Percentiles rank a stretch among this genome's conserved stretches.
Conservation (phyloP, 2,329 filamentous ascomycete species). For the Aspergillus neotritici region DNA sequence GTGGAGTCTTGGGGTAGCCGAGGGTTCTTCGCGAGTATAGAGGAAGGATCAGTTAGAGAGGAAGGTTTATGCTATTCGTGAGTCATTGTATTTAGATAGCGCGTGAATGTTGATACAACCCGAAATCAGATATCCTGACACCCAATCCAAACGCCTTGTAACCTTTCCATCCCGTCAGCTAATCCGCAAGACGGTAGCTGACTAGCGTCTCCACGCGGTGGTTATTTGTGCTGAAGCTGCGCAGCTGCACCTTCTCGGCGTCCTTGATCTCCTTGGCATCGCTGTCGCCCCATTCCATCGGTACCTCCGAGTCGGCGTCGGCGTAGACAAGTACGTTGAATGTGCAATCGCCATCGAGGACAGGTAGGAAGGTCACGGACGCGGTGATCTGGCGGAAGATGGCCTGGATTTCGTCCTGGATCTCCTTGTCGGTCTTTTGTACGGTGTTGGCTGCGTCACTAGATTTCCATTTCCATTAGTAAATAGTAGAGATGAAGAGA, state of each 20-base stretch:
- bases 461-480: no score
- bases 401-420: conserved; percentile 91
- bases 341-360: conserved; percentile 89
- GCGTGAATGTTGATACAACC: neutral
- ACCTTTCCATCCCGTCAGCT: conserved; percentile 10
- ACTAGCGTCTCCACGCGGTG: conserved; percentile 94
- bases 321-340: conserved; percentile 99
- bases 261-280: conserved; percentile 95
- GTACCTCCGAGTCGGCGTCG: conserved; percentile 92
- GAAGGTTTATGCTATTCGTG: no score
- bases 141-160: conserved; percentile 16
- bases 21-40: no score
- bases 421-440: conserved; percentile 88
- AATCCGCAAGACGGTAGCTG: conserved; percentile 65
- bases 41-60: no score
- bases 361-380: conserved; percentile 91
- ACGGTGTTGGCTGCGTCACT: conserved; percentile 15
- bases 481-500: neutral
- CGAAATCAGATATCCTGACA: conserved; percentile 8
- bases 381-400: conserved; percentile 98
- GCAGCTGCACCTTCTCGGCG: conserved; percentile 88
- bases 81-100: no score
- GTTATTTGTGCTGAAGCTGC: conserved; percentile 92
- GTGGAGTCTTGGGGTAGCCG: no score
- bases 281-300: conserved; percentile 96